Evolutionary conservation across 2,329 filamentous ascomycete genomes (phyloP).

Genomic region (Aspergillus carbonarius): DNA sequence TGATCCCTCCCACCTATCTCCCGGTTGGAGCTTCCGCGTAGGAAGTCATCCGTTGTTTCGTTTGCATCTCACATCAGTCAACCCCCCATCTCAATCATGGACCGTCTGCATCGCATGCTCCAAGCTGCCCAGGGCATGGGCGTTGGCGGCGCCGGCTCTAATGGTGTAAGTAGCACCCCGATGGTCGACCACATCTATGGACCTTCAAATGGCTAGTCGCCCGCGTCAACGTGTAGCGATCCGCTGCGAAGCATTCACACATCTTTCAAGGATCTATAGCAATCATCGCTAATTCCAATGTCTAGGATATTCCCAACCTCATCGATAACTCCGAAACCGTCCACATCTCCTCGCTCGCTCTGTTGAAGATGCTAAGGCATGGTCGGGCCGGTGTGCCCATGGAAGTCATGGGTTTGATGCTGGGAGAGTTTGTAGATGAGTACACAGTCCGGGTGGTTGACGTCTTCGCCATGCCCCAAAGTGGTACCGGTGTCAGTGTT

Average conservation of each 20-base stretch:
- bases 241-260: neutral
- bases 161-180: constrained; percentile 36
- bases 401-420: constrained; percentile 99
- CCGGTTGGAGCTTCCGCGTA: constrained; percentile 29
- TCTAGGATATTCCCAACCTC: constrained; percentile 80
- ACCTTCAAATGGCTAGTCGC: no score
- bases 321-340: constrained; percentile 99
- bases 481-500: constrained; percentile 95
- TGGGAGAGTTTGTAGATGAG: constrained; percentile 98
- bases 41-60: constrained; percentile 28
- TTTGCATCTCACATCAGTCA: constrained; percentile 16
- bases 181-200: neutral
- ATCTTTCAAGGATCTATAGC: neutral
- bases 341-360: constrained; percentile 94
- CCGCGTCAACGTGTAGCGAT: no score
- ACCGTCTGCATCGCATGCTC: constrained; percentile 87
- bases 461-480: constrained; percentile 99
- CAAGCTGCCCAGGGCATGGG: constrained; percentile 66
- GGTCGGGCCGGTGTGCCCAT: constrained; percentile 96
- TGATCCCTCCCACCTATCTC: constrained; percentile 2
- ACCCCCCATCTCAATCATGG: constrained; percentile 60
- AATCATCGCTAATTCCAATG: constrained; percentile 10
- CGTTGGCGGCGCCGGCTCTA: constrained; percentile 39
- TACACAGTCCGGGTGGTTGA: constrained; percentile 98
- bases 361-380: constrained; percentile 98